Percentiles rank a stretch among this genome's conserved stretches.
phyloP scores from a whole-genome alignment of 1,284 basidiomycete genomes.

The Ustilago lituana region DNA sequence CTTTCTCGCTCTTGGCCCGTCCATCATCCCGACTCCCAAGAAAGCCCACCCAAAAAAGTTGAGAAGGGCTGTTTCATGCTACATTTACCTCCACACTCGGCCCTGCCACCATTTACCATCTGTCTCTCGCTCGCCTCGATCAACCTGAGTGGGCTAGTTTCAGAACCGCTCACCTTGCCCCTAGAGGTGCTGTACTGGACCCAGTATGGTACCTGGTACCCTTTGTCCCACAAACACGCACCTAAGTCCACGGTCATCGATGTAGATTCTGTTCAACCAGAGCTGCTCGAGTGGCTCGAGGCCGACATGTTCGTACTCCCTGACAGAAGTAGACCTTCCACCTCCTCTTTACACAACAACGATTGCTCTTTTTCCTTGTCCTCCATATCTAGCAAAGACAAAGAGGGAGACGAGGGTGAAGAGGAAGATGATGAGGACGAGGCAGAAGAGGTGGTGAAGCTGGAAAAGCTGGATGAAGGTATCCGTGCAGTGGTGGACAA shows the following conservation, averaged over 20 bases:
- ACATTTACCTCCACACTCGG: not conserved
- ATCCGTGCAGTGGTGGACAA: conserved; percentile 77
- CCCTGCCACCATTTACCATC: not conserved
- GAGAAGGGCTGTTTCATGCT: too few species aligned
- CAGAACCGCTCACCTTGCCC: conserved; percentile 71
- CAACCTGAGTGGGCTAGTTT: not conserved
- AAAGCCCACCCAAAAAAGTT: conserved; percentile 5
- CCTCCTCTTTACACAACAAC: not conserved
- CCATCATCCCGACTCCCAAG: conserved; percentile 1
- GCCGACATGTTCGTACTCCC: conserved; percentile 83
- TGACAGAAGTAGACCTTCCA: conserved; percentile 76
- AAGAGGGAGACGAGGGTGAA: conserved; percentile 70
- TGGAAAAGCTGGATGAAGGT: conserved; percentile 74
- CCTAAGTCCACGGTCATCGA: conserved; percentile 83
- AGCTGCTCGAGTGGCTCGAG: conserved; percentile 79
- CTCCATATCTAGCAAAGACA: conserved; percentile 70
- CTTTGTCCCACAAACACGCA: conserved; percentile 75
- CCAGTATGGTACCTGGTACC: conserved; percentile 89
- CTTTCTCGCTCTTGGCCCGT: too few species aligned
- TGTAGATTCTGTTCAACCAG: conserved; percentile 72
- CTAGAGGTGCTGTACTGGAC: conserved; percentile 70
- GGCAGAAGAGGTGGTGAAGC: conserved; percentile 24
- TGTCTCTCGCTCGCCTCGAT: too few species aligned
- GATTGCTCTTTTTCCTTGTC: not conserved
- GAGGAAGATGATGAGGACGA: conserved; percentile 34